These are phyloP conservation scores for Porphyrellus sp. DNA, from an alignment of 1,284 basidiomycete species.

Conservation along the genomic window DNA sequence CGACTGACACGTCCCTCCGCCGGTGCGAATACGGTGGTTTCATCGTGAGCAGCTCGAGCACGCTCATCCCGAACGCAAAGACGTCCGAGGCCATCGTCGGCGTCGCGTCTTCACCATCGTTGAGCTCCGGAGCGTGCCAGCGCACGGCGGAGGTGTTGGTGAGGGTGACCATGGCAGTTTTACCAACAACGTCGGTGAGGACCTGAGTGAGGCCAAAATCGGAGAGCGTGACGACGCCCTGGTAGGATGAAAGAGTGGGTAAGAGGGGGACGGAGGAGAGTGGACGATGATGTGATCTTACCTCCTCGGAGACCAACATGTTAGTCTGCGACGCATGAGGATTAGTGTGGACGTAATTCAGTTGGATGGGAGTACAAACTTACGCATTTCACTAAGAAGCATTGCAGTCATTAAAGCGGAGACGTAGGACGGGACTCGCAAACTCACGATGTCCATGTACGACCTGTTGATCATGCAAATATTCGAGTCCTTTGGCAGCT, in stretches of 20 bases:
- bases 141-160: conserved; percentile 46
- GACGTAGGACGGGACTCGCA: neutral
- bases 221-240: conserved; percentile 53
- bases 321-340: conserved; percentile 41
- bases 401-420: neutral
- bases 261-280: neutral
- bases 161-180: conserved; percentile 41
- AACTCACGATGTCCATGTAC: conserved; percentile 56
- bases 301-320: conserved; percentile 46
- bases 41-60: conserved; percentile 52
- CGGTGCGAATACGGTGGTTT: conserved; percentile 47
- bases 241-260: neutral
- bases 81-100: conserved; percentile 48
- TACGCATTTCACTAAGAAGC: conserved; percentile 55
- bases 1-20: conserved; percentile 47
- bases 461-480: conserved; percentile 47
- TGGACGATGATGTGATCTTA: conserved; percentile 14
- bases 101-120: conserved; percentile 37
- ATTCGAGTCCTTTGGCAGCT: conserved; percentile 50
- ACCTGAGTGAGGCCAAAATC: conserved; percentile 64
- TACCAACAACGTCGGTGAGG: conserved; percentile 51
- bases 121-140: conserved; percentile 59
- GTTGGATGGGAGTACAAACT: conserved; percentile 22
- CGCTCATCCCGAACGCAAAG: conserved; percentile 57
- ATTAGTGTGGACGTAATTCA: conserved; percentile 6